Evolutionary conservation across 805 yeast species (phyloP).

Genomic region (Saturnispora besseyi): DNA sequence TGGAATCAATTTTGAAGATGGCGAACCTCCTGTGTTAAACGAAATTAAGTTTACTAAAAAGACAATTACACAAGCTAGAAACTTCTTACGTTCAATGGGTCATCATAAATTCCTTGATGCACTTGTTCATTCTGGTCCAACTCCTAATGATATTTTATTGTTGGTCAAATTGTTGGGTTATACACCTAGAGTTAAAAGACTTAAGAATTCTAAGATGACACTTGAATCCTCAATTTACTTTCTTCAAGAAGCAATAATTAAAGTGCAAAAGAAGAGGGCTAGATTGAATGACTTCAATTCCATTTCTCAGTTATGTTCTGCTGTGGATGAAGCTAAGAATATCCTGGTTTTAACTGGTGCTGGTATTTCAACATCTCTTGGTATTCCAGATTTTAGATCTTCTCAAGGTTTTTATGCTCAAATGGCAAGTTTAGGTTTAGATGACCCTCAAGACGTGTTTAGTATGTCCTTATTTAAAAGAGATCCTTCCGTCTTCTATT

Average conservation of each 20-base stretch:
- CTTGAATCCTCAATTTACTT: conserved; percentile 32
- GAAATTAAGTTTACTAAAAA: conserved; percentile 30
- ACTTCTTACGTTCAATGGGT: conserved; percentile 52
- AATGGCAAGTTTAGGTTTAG: conserved; percentile 57
- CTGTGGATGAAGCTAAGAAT: conserved; percentile 46
- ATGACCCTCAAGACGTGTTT: conserved; percentile 88
- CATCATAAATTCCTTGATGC: conserved; percentile 45
- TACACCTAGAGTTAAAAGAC: conserved; percentile 17
- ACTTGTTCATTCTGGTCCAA: conserved; percentile 48
- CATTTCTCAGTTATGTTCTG: conserved; percentile 47
- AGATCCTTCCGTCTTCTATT: conserved; percentile 74
- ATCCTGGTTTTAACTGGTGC: conserved; percentile 84
- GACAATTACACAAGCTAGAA: conserved; percentile 38
- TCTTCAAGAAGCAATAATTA: conserved; percentile 56
- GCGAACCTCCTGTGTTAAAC: conserved; percentile 14
- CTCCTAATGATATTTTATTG: conserved; percentile 45
- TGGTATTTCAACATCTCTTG: conserved; percentile 82
- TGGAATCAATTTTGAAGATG: conserved; percentile 5
- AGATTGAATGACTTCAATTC: conserved; percentile 46
- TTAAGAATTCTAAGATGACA: conserved; percentile 4
- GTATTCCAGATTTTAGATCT: conserved; percentile 89
- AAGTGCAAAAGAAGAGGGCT: conserved; percentile 48
- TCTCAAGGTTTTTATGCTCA: conserved; percentile 75
- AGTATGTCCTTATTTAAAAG: conserved; percentile 60
- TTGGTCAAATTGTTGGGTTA: conserved; percentile 60